These are phyloP conservation scores for Phallus indusiatus DNA, from an alignment of 768 basidiomycete genomes.

Conservation along the genomic window DNA sequence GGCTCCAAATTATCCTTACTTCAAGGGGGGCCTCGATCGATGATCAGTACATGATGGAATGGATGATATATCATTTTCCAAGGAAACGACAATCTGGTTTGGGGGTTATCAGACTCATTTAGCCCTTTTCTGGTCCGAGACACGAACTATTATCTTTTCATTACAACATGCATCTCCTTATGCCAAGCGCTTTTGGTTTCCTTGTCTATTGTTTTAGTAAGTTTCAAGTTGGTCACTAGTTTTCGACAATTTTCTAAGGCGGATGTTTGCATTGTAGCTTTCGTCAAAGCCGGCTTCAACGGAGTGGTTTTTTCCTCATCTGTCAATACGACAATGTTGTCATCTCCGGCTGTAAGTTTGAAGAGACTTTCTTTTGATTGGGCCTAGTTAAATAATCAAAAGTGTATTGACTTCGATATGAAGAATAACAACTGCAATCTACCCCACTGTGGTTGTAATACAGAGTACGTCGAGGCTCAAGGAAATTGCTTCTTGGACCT, in stretches of 20 bases:
- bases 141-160: too few species aligned
- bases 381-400: background rate
- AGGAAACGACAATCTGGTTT: too few species aligned
- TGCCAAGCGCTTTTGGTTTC: background rate
- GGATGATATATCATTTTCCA: too few species aligned
- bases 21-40: too few species aligned
- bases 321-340: background rate
- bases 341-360: background rate
- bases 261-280: background rate
- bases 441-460: slow-evolving; percentile 3
- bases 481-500: background rate
- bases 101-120: too few species aligned
- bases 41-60: too few species aligned
- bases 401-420: background rate
- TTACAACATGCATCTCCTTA: background rate
- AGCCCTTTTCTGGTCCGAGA: too few species aligned
- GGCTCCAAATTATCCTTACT: too few species aligned
- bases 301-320: background rate
- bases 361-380: background rate
- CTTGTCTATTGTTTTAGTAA: background rate
- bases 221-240: background rate
- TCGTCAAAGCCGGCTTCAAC: background rate
- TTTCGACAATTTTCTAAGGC: background rate
- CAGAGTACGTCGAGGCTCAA: background rate
- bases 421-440: background rate